Base-by-base conservation (phyloP, 495 filamentous ascomycete genomes). In the Aspergillus avenaceus region DNA sequence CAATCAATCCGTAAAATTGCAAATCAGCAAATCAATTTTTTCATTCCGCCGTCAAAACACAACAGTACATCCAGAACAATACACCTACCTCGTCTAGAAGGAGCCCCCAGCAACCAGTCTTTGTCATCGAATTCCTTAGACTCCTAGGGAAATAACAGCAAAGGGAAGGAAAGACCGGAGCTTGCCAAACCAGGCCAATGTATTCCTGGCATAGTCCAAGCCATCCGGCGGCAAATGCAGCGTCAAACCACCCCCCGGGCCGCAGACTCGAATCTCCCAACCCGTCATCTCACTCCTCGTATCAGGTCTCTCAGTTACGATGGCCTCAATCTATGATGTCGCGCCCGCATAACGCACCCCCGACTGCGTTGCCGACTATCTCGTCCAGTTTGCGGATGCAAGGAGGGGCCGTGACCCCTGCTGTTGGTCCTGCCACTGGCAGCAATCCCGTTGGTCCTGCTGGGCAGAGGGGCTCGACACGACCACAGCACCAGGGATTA, bases 291-390 rank as follows among this genome's bases (percentile, higher is more conserved):
- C 37, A 49, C 16, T 55, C 55, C 21, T 53, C 62, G 7, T 58
- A 50, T 38, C 54, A 52, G n/a, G 52, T 63, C 47, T 47, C 62
- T 4, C 54, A 56, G 49, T 28, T 62, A 40, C 60, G 53, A 52
- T 65, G 62, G 62, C 53, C 55, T 19, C 53, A 58, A 11, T 59
- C 55, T 4, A 56, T 62, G 52, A 50, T 62, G 23, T 60, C 53
- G 19, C 53, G 50, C 5, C 41, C 53, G n/a, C 41, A 50, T 9
- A 34, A 47, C 16, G 56, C 50, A 13, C 32, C n/a, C 23, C 52
- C 47, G 43, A 51, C 41, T 27, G 45, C 44, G 21, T 43, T 59
- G n/a, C 59, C 59, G 25, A 63, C 40, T 11, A 37, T 65, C 12
- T 59, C 61, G 28, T 54, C 61, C 14, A 50, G 54, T 48, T 19